These are phyloP conservation scores for Mycena rosella DNA, from an alignment of 768 basidiomycete species.

Conservation along the genomic window DNA sequence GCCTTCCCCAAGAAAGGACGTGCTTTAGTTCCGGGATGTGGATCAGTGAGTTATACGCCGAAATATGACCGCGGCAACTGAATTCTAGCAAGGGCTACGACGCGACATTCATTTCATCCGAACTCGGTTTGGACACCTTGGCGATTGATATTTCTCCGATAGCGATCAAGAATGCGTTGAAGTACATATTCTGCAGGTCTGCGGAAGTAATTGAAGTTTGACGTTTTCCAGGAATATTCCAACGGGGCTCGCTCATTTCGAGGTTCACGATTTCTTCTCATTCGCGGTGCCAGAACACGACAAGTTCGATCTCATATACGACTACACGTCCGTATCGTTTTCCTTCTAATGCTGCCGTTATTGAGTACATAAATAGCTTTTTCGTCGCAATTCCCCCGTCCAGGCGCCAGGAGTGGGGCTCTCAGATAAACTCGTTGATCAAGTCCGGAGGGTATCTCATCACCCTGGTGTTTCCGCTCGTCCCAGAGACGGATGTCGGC, in stretches of 20 bases:
- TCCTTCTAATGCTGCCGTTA: not conserved
- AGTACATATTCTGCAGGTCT: slow-evolving; percentile 2
- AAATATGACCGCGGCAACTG: not conserved
- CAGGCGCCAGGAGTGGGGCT: slow-evolving; percentile 67
- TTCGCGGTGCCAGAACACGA: slow-evolving; percentile 52
- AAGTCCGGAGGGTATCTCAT: slow-evolving; percentile 76
- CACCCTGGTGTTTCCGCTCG: slow-evolving; percentile 70
- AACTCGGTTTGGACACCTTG: slow-evolving; percentile 60
- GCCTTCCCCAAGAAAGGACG: slow-evolving; percentile 57
- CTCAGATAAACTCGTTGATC: slow-evolving; percentile 65
- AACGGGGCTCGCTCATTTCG: slow-evolving; percentile 50
- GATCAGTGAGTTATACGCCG: slow-evolving; percentile 49
- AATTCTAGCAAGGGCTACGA: slow-evolving; percentile 68
- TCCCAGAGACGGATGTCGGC: slow-evolving; percentile 57
- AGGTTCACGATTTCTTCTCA: slow-evolving; percentile 67
- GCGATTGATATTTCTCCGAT: slow-evolving; percentile 71
- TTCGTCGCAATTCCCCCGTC: slow-evolving; percentile 78
- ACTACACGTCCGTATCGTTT: slow-evolving; percentile 65
- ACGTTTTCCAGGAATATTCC: slow-evolving; percentile 19
- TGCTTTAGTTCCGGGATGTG: slow-evolving; percentile 72
- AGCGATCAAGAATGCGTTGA: slow-evolving; percentile 53
- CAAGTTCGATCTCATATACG: slow-evolving; percentile 70
- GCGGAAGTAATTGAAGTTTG: not conserved
- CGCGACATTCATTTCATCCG: slow-evolving; percentile 63
- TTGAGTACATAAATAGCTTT: slow-evolving; percentile 56